Evolutionary conservation across 768 basidiomycete species (phyloP).

Genomic region (Pulveroboletus sp.): DNA sequence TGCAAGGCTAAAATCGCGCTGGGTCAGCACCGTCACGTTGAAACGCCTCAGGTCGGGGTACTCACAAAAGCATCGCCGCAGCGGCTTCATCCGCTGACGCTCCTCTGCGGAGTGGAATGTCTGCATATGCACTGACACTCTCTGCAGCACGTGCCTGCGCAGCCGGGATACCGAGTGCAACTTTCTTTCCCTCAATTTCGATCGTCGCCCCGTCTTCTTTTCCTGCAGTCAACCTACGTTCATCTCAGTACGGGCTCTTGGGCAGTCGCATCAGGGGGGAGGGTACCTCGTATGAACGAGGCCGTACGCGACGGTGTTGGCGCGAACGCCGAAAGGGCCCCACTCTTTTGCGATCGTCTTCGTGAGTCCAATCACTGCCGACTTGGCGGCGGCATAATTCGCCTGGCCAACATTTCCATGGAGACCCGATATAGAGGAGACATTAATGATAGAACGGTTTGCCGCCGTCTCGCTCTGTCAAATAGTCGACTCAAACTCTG

Average conservation of each 20-base stretch:
- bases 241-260: conserved; percentile 1
- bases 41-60: conserved; percentile 10
- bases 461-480: conserved; percentile 49
- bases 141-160: conserved; percentile 38
- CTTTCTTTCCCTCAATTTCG: conserved; percentile 78
- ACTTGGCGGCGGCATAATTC: conserved; percentile 78
- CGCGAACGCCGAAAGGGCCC: conserved; percentile 77
- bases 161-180: conserved; percentile 74
- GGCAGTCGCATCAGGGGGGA: neutral
- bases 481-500: neutral
- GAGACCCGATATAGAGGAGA: conserved; percentile 77
- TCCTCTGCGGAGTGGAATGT: conserved; percentile 64
- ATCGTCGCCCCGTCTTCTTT: conserved; percentile 76
- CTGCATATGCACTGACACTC: conserved; percentile 38
- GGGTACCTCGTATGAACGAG: conserved; percentile 68
- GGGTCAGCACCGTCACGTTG: conserved; percentile 2
- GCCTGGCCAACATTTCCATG: conserved; percentile 86
- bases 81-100: conserved; percentile 76
- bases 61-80: conserved; percentile 70
- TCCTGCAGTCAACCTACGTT: conserved; percentile 60
- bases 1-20: conserved; percentile 49
- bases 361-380: conserved; percentile 73
- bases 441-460: conserved; percentile 74
- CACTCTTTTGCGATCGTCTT: conserved; percentile 88
- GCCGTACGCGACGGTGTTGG: conserved; percentile 78